Percentiles rank a stretch among this genome's conserved stretches.
Evolutionary conservation across 169 alveolate species (phyloP).

Genomic region (Eimeria necatrix): DNA sequence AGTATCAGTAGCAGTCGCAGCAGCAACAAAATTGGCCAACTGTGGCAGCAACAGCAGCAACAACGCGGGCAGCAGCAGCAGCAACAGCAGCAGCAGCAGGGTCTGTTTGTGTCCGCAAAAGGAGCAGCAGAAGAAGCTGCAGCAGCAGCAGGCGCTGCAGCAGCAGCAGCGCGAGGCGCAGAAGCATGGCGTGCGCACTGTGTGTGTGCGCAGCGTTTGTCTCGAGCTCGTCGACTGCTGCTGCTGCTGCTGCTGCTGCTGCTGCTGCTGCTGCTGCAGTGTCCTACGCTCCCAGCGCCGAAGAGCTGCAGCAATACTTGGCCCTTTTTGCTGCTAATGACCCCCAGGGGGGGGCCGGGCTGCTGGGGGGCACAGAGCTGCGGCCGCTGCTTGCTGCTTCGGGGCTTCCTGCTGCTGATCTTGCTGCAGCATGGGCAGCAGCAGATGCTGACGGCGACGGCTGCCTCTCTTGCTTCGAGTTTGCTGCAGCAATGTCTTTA

Average conservation of each 20-base stretch:
- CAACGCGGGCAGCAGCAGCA: too few species aligned
- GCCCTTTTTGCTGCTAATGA: background rate
- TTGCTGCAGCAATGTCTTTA: background rate
- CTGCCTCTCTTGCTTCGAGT: background rate
- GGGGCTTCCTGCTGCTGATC: conserved; percentile 20
- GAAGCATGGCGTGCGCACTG: background rate
- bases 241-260: too few species aligned
- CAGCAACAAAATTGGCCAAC: too few species aligned
- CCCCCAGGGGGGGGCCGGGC: background rate
- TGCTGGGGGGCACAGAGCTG: background rate
- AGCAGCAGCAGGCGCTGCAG: background rate
- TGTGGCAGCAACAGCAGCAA: too few species aligned
- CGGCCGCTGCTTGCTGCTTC: background rate
- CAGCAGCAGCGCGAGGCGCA: conserved; percentile 8
- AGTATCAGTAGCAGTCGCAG: too few species aligned
- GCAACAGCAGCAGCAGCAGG: too few species aligned
- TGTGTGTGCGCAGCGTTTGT: background rate
- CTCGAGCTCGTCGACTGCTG: too few species aligned
- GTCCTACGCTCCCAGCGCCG: background rate
- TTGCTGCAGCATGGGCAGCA: conserved; percentile 17
- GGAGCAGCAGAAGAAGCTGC: too few species aligned
- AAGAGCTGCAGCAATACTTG: conserved; percentile 4
- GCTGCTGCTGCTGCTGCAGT: conserved; percentile 31
- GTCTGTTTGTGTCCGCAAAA: too few species aligned
- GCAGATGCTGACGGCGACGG: background rate